These are phyloP conservation scores for Blepharisma japonicum DNA, from an alignment of 73 alveolate species.

Conservation along the genomic window DNA sequence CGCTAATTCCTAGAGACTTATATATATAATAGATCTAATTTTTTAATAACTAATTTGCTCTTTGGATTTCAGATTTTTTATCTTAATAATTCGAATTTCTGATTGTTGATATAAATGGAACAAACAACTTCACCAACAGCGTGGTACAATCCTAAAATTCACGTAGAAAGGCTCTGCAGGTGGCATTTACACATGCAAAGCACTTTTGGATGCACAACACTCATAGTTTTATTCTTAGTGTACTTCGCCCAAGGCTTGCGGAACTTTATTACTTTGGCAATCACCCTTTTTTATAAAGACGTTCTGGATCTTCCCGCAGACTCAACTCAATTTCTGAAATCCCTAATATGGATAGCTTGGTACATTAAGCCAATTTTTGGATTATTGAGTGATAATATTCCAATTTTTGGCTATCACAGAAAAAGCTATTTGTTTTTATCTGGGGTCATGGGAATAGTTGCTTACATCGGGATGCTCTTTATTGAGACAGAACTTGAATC, in stretches of 20 bases:
- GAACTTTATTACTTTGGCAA: neutral
- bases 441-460: neutral
- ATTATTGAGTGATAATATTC: constrained; percentile 1
- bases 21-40: too few species aligned
- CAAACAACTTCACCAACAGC: too few species aligned
- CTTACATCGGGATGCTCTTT: neutral
- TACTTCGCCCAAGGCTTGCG: constrained; percentile 17
- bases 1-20: too few species aligned
- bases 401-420: constrained; percentile 17
- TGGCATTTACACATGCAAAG: too few species aligned
- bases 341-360: neutral
- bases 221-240: neutral
- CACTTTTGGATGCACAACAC: neutral
- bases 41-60: too few species aligned
- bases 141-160: too few species aligned
- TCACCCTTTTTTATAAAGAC: neutral
- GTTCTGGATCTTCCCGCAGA: neutral
- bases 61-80: too few species aligned
- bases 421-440: neutral
- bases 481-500: neutral
- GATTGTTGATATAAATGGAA: too few species aligned
- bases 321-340: neutral
- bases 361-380: constrained; percentile 15
- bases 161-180: too few species aligned
- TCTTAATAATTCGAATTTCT: too few species aligned